Evolutionary conservation across 1,139 yeast genomes (phyloP).

Genomic region (Yamadazyma epiphylla): DNA sequence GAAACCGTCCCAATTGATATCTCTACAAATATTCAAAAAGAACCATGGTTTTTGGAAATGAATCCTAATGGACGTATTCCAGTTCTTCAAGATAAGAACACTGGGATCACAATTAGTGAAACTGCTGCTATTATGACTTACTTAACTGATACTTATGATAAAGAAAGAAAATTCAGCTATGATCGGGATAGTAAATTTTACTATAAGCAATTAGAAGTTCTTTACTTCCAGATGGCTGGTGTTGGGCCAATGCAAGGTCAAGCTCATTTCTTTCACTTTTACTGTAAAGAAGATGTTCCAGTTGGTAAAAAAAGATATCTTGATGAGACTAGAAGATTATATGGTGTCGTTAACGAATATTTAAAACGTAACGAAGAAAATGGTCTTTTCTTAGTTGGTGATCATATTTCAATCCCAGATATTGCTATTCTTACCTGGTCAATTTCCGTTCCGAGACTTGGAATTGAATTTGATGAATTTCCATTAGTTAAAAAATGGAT

Average conservation of each 20-base stretch:
- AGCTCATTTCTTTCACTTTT: constrained; percentile 41
- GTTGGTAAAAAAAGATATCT: constrained; percentile 49
- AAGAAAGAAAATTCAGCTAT: constrained; percentile 46
- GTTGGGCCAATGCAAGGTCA: constrained; percentile 64
- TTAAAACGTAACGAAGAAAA: constrained; percentile 33
- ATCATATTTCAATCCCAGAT: constrained; percentile 54
- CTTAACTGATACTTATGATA: constrained; percentile 55
- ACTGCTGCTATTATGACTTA: constrained; percentile 58
- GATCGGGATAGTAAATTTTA: constrained; percentile 41
- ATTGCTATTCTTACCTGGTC: constrained; percentile 42
- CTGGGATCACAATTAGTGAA: constrained; percentile 48
- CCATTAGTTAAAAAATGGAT: constrained; percentile 46
- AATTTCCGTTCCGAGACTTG: constrained; percentile 13
- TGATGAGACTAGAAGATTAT: constrained; percentile 49
- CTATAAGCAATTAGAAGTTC: constrained; percentile 49
- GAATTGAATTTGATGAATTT: constrained; percentile 36
- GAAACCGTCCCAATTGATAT: constrained; percentile 42
- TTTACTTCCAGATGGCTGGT: constrained; percentile 56
- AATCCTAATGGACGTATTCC: constrained; percentile 70
- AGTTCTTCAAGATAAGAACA: constrained; percentile 42
- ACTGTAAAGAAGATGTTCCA: constrained; percentile 45
- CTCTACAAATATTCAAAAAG: constrained; percentile 38
- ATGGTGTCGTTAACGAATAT: constrained; percentile 49
- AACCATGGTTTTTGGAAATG: constrained; percentile 49
- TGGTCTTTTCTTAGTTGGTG: constrained; percentile 54